A percentile compares a stretch with the other conserved stretches of the same genome.
Evolutionary conservation across 441 rosid genomes (phyloP).

Genomic region (Francoa sonchifolia): DNA sequence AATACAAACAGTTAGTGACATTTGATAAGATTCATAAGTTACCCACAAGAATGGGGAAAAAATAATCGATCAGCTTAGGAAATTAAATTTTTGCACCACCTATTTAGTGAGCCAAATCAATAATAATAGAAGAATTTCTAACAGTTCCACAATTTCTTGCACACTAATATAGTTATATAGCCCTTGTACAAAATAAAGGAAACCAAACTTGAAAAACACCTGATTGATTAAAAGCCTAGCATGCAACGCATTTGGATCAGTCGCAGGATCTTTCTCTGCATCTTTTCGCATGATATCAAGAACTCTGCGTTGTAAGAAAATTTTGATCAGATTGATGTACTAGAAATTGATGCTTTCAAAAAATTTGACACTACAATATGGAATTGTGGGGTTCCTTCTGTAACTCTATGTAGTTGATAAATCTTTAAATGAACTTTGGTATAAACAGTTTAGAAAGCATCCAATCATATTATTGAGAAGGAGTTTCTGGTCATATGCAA

Average conservation of each 20-base stretch:
- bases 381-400: no score
- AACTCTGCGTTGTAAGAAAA: conserved; percentile 41
- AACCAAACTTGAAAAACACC: conserved; percentile 31
- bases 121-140: neutral
- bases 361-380: no score
- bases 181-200: neutral
- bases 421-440: no score
- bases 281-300: conserved; percentile 66
- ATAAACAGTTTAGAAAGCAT: no score
- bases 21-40: conserved; percentile 5
- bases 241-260: conserved; percentile 36
- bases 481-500: no score
- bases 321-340: conserved; percentile 12
- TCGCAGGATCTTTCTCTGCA: conserved; percentile 58
- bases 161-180: conserved; percentile 1
- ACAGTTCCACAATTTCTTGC: neutral
- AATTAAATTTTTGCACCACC: no score
- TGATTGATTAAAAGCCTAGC: conserved; percentile 68
- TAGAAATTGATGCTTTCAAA: conserved; percentile 1
- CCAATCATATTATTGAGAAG: no score
- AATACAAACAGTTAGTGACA: conserved; percentile 13
- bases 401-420: no score
- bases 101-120: neutral
- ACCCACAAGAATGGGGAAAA: neutral
- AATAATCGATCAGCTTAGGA: neutral